These are phyloP conservation scores for Lactarius hengduanensis DNA, from an alignment of 768 basidiomycete species.

Conservation along the genomic window DNA sequence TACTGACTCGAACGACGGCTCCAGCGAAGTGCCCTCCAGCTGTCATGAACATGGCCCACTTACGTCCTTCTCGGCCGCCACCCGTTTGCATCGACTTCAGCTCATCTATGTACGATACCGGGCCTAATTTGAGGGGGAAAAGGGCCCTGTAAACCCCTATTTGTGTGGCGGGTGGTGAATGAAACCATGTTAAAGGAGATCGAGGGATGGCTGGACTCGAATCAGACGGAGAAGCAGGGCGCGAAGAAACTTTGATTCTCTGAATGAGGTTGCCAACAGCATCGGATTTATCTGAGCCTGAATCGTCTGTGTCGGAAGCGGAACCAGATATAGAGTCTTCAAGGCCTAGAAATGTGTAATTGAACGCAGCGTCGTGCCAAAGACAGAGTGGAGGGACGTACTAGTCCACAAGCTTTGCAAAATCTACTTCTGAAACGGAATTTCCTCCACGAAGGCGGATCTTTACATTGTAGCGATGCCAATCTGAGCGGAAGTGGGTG, in stretches of 20 bases:
- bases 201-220: conserved; percentile 43
- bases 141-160: conserved; percentile 82
- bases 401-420: conserved; percentile 80
- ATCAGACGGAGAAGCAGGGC: conserved; percentile 49
- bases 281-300: conserved; percentile 58
- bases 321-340: conserved; percentile 93
- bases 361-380: neutral
- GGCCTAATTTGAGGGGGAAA: conserved; percentile 50
- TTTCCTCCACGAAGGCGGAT: conserved; percentile 62
- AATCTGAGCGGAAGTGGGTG: conserved; percentile 87
- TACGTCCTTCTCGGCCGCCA: conserved; percentile 53
- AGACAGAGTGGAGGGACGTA: conserved; percentile 37
- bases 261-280: conserved; percentile 65
- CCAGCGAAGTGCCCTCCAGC: conserved; percentile 99
- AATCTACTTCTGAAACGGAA: conserved; percentile 66
- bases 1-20: conserved; percentile 73
- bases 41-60: conserved; percentile 94
- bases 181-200: conserved; percentile 87
- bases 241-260: conserved; percentile 50
- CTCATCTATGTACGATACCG: conserved; percentile 53
- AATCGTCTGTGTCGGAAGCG: conserved; percentile 64
- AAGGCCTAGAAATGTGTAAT: conserved; percentile 45
- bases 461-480: conserved; percentile 98
- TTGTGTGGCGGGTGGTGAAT: conserved; percentile 83
- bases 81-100: conserved; percentile 63